Evolutionary conservation across 805 yeast species (phyloP).

Genomic region (Lachancea dasiensis): DNA sequence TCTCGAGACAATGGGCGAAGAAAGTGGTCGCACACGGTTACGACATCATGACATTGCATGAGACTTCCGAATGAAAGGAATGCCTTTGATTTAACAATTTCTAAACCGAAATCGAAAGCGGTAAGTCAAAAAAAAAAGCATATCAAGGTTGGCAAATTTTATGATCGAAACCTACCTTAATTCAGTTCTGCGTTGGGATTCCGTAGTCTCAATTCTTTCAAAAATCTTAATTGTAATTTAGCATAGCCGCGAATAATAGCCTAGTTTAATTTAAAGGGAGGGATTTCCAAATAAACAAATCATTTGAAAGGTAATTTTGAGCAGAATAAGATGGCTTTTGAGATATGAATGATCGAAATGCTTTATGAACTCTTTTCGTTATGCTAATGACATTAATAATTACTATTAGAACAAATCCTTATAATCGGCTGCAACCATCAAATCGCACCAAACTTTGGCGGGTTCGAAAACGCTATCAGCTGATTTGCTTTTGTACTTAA

Average conservation of each 20-base stretch:
- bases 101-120: neutral
- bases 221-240: conserved; percentile 6
- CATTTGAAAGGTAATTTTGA: neutral
- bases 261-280: conserved; percentile 5
- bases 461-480: conserved; percentile 5
- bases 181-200: conserved; percentile 3
- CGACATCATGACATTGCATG: conserved; percentile 36
- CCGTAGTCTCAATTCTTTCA: conserved; percentile 1
- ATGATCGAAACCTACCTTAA: neutral
- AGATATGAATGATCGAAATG: too few relatives aligned
- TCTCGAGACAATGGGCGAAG: conserved; percentile 81
- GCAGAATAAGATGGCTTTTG: too few relatives aligned
- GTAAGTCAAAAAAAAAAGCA: neutral
- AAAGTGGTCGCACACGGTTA: conserved; percentile 38
- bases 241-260: conserved; percentile 8
- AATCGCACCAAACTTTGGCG: conserved; percentile 15
- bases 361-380: conserved; percentile 4
- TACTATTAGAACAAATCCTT: conserved; percentile 2
- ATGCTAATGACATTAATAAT: neutral
- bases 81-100: neutral
- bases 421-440: conserved; percentile 6
- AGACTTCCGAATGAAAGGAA: conserved; percentile 14
- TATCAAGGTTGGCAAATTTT: neutral
- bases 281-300: conserved; percentile 1
- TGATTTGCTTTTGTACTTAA: conserved; percentile 19